Percentiles rank a stretch among this genome's conserved stretches.
These are phyloP conservation scores for Nakazawaea anatomiae DNA, from an alignment of 805 yeast species.

Conservation along the genomic window DNA sequence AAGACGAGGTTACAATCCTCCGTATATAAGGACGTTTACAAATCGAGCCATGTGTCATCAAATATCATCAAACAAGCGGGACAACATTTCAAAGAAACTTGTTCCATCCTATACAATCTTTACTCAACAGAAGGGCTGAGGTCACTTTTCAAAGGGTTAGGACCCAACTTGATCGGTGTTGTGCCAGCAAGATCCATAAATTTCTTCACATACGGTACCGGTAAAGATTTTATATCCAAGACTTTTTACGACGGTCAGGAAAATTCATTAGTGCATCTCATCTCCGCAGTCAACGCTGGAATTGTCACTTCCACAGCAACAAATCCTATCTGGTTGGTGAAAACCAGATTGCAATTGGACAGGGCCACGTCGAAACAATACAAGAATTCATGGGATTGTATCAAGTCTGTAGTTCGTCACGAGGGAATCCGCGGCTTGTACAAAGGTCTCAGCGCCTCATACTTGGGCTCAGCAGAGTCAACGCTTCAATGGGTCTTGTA, in stretches of 20 bases:
- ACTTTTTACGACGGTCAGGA: slow-evolving; percentile 71
- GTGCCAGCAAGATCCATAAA: slow-evolving; percentile 97
- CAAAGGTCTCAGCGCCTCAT: slow-evolving; percentile 90
- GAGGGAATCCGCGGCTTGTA: slow-evolving; percentile 84
- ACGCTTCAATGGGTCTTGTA: slow-evolving; percentile 95
- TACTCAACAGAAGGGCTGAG: slow-evolving; percentile 74
- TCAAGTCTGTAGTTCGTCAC: slow-evolving; percentile 54
- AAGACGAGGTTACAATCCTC: slow-evolving; percentile 93
- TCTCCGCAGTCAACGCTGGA: slow-evolving; percentile 89
- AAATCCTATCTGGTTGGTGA: slow-evolving; percentile 95
- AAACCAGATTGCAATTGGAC: slow-evolving; percentile 91
- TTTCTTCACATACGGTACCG: slow-evolving; percentile 93
- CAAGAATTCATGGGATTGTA: slow-evolving; percentile 81
- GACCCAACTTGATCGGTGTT: slow-evolving; percentile 95
- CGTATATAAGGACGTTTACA: slow-evolving; percentile 57
- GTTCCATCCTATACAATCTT: slow-evolving; percentile 61
- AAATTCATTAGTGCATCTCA: slow-evolving; percentile 76
- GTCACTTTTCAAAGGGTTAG: slow-evolving; percentile 89
- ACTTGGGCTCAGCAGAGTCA: slow-evolving; percentile 87
- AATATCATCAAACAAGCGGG: slow-evolving; percentile 36
- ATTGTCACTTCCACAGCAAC: slow-evolving; percentile 93
- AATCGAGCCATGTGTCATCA: slow-evolving; percentile 33
- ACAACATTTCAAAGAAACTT: slow-evolving; percentile 80
- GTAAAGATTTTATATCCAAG: slow-evolving; percentile 68
- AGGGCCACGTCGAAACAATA: slow-evolving; percentile 59